Conservation (phyloP, 2,329 filamentous ascomycete species). For the Hymenoscyphus fraxineus region DNA sequence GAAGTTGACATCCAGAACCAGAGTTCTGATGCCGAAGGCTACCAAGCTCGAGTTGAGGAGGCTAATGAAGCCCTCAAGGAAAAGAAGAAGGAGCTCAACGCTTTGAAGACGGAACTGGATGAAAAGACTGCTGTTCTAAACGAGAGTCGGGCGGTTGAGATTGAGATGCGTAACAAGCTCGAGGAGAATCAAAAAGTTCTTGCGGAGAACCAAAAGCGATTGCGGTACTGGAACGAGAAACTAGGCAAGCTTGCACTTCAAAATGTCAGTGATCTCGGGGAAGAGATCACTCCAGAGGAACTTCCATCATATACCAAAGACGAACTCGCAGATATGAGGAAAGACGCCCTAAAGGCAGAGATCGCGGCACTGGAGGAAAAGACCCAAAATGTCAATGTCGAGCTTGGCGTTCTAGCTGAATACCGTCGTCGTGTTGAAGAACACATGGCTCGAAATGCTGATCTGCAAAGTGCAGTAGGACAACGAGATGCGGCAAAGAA, state of each 20-base stretch:
- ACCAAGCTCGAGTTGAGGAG: slow-evolving; percentile 71
- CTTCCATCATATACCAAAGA: slow-evolving; percentile 76
- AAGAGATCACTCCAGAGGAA: slow-evolving; percentile 51
- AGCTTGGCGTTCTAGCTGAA: slow-evolving; percentile 82
- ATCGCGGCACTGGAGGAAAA: slow-evolving; percentile 67
- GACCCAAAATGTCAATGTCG: slow-evolving; percentile 81
- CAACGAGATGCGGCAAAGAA: slow-evolving; percentile 85
- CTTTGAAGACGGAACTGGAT: slow-evolving; percentile 81
- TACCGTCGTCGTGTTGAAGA: slow-evolving; percentile 85
- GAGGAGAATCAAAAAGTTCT: slow-evolving; percentile 93
- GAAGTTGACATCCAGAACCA: slow-evolving; percentile 77
- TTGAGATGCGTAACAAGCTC: slow-evolving; percentile 97
- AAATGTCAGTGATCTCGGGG: slow-evolving; percentile 69
- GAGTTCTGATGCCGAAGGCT: slow-evolving; percentile 67
- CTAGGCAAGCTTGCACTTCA: slow-evolving; percentile 78
- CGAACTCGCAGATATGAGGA: slow-evolving; percentile 60
- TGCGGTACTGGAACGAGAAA: slow-evolving; percentile 87
- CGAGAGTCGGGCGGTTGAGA: slow-evolving; percentile 81
- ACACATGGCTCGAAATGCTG: slow-evolving; percentile 74
- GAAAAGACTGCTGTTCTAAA: slow-evolving; percentile 83
- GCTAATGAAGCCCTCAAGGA: slow-evolving; percentile 72
- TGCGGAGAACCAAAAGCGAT: slow-evolving; percentile 77
- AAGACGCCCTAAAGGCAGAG: slow-evolving; percentile 63
- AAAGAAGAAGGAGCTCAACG: slow-evolving; percentile 76
- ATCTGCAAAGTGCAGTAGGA: slow-evolving; percentile 73